Evolutionary conservation across 1,284 basidiomycete species (phyloP).

Genomic region (Cryptococcus sp.): DNA sequence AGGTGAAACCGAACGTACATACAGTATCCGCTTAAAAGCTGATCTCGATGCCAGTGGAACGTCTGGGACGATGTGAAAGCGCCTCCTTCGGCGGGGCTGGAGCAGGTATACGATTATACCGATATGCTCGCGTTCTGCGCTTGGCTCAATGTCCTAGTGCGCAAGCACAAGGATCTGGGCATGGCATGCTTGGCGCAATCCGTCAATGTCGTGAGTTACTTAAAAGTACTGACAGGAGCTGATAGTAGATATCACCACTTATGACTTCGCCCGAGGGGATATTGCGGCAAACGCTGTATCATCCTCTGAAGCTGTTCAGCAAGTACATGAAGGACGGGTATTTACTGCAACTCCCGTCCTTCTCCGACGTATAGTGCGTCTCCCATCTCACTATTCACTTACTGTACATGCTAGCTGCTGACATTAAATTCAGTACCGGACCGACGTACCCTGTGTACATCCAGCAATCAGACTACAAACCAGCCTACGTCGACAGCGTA

Average conservation of each 20-base stretch:
- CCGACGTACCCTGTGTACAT: constrained; percentile 42
- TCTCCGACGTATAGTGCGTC: constrained; percentile 42
- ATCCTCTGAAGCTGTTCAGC: constrained; percentile 42
- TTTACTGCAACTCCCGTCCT: constrained; percentile 28
- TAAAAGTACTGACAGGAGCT: background rate
- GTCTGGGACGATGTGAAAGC: constrained; percentile 54
- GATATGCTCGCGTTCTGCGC: constrained; percentile 64
- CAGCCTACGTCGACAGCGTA: constrained; percentile 42
- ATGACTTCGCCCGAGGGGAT: constrained; percentile 40
- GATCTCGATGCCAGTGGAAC: constrained; percentile 23
- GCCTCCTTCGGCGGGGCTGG: constrained; percentile 57
- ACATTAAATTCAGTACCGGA: constrained; percentile 25
- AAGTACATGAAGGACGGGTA: constrained; percentile 45
- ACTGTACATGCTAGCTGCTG: background rate
- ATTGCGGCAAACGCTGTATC: constrained; percentile 42
- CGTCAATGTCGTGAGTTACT: constrained; percentile 47
- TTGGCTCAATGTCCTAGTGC: constrained; percentile 66
- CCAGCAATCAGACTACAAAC: constrained; percentile 31
- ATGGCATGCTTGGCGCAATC: constrained; percentile 68
- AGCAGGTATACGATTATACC: constrained; percentile 64
- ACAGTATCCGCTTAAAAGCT: constrained; percentile 54
- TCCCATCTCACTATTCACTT: background rate
- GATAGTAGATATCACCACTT: constrained; percentile 40
- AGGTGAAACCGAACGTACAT: constrained; percentile 33
- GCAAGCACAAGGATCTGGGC: constrained; percentile 63